Conservation (phyloP, 495 filamentous ascomycete genomes). For the Daldinia decipiens region DNA sequence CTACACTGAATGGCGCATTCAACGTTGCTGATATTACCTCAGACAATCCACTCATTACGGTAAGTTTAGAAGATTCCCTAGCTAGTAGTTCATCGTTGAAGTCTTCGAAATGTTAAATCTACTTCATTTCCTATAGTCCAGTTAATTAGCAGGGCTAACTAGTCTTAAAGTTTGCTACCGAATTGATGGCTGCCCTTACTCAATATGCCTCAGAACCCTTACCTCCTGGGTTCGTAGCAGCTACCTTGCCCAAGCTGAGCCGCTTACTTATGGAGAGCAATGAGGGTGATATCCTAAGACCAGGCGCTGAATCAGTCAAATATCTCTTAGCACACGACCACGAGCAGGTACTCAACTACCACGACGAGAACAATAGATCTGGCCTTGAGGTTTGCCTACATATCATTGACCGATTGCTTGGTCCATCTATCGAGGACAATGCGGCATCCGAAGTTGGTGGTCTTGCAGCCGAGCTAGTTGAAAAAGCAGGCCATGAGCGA, state of each 20-base stretch:
- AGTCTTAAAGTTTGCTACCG: slow-evolving; percentile 72
- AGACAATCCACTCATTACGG: slow-evolving; percentile 80
- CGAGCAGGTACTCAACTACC: slow-evolving; percentile 85
- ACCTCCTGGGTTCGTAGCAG: slow-evolving; percentile 84
- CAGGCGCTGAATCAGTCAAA: slow-evolving; percentile 85
- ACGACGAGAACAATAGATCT: slow-evolving; percentile 76
- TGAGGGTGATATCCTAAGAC: slow-evolving; percentile 87
- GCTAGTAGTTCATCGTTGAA: neutral
- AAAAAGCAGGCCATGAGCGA: slow-evolving; percentile 87
- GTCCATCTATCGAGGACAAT: slow-evolving; percentile 82
- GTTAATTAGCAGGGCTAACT: slow-evolving; percentile 23
- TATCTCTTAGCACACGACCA: slow-evolving; percentile 89
- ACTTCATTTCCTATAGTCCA: neutral
- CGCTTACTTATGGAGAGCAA: slow-evolving; percentile 78
- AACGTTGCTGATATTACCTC: slow-evolving; percentile 86
- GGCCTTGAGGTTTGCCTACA: slow-evolving; percentile 88
- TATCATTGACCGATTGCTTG: slow-evolving; percentile 93
- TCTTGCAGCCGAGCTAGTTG: slow-evolving; percentile 92
- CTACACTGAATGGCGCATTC: slow-evolving; percentile 86
- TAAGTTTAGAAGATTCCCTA: slow-evolving; percentile 47
- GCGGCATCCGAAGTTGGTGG: slow-evolving; percentile 96
- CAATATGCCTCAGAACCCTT: slow-evolving; percentile 84
- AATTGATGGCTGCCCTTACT: slow-evolving; percentile 82
- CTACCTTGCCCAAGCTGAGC: slow-evolving; percentile 86
- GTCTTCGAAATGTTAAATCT: neutral